Conservation (phyloP, 805 yeast genomes). For the Cyberlindnera saturnus region DNA sequence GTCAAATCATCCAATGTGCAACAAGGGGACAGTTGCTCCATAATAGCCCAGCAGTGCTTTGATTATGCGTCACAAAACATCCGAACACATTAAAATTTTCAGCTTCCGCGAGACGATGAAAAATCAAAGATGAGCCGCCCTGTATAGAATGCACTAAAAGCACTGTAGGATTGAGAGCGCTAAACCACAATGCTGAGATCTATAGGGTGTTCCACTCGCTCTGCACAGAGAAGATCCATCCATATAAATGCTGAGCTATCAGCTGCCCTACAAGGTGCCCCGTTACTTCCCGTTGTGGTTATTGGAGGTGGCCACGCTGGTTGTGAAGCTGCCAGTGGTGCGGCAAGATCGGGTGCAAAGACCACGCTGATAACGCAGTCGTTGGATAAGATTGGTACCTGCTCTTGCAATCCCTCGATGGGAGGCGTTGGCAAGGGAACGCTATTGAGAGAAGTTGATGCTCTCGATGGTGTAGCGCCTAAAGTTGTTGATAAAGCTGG, state of each 20-base stretch:
- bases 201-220: too few species aligned
- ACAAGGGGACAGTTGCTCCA: too few species aligned
- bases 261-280: slow-evolving; percentile 8
- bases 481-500: slow-evolving; percentile 90
- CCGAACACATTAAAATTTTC: too few species aligned
- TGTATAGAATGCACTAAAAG: too few species aligned
- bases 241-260: slow-evolving; percentile 20
- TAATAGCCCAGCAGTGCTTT: too few species aligned
- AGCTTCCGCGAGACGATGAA: too few species aligned
- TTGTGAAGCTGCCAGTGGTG: slow-evolving; percentile 91
- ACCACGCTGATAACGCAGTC: slow-evolving; percentile 77
- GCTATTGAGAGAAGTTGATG: slow-evolving; percentile 86
- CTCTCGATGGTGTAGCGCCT: slow-evolving; percentile 88
- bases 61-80: too few species aligned
- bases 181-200: background rate
- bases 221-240: slow-evolving; percentile 5
- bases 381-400: slow-evolving; percentile 74
- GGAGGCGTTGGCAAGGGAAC: slow-evolving; percentile 99
- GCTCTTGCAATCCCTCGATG: slow-evolving; percentile 95
- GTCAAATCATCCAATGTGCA: too few species aligned
- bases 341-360: slow-evolving; percentile 75
- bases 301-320: slow-evolving; percentile 99
- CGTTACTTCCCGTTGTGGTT: slow-evolving; percentile 61
- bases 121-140: too few species aligned
- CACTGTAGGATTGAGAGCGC: too few species aligned